Evolutionary conservation across 495 filamentous ascomycete species (phyloP), one percentile per base, ranked within the genome.

Genomic region (Tuber melanosporum): DNA sequence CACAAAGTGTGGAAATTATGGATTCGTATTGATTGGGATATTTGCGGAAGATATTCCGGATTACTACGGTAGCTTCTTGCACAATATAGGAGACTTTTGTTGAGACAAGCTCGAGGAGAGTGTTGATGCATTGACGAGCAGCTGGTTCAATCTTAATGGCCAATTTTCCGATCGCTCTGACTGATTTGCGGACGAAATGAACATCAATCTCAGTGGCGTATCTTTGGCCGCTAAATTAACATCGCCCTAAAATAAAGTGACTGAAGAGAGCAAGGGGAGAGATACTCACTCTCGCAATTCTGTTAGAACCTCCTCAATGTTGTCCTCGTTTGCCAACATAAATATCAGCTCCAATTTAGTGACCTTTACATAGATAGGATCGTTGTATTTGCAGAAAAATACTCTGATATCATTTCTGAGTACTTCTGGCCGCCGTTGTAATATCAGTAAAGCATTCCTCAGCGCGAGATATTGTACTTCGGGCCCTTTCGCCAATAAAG

Each of bases 81-180:
- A 99, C 95, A 74, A 99, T 98, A 84, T 99, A 99, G n/a, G 93
- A 94, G 71, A 99, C 93, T 85, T 98, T 98, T n/a, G 95, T 98
- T 36, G 94, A 90, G 19, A 99, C 95, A 39, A 99, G 88, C 72
- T 98, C 94, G 44, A 99, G 89, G 0, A 99, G 87, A 12, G 94
- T 92, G 80, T 95, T 92, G 82, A 99, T 98, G 85, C 95, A 99
- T 69, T 91, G 89, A 79, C 89, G 89, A 8, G 95, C 93, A 2
- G 96, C 93, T 3, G 95, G 93, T 85, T 98, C 95, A 78, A 99
- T 99, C 86, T 99, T 99, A 85, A 99, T 98, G 77, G 95, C 95
- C 76, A 99, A 87, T 85, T 99, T 98, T 36, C 95, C 95, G 79
- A 99, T 99, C 42, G 95, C 95, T 71, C 96, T 92, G 46, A 99